Conservation (phyloP, 345 rosid genomes). For the Dipteronia sinensis region DNA sequence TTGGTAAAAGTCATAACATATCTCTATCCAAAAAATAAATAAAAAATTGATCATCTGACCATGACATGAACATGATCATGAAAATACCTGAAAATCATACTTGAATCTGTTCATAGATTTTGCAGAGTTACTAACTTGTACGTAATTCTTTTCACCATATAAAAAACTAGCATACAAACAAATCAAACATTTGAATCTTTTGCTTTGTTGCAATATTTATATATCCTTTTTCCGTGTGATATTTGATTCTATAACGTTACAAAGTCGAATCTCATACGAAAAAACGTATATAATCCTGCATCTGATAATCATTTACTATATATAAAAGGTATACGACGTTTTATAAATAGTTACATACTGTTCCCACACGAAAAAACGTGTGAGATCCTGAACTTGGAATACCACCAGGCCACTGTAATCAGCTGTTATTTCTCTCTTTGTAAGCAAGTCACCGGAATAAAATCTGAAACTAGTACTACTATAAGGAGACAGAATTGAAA, state of each 20-base stretch:
- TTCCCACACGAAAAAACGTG: too few relatives aligned
- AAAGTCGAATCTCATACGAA: too few relatives aligned
- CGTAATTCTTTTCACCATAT: conserved; percentile 7
- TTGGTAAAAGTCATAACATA: neutral
- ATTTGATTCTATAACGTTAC: too few relatives aligned
- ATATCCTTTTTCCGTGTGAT: too few relatives aligned
- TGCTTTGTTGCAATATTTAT: neutral
- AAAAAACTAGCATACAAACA: conserved; percentile 12
- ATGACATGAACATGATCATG: neutral
- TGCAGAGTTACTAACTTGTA: conserved; percentile 8
- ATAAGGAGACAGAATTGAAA: neutral
- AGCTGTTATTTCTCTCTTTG: neutral
- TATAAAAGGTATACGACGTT: too few relatives aligned
- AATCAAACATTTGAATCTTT: neutral
- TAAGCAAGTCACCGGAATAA: neutral
- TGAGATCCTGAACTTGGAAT: neutral
- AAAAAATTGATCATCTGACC: neutral
- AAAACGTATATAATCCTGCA: too few relatives aligned
- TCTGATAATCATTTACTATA: too few relatives aligned
- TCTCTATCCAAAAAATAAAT: neutral
- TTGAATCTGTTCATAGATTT: neutral
- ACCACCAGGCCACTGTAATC: neutral
- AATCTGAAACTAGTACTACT: too few relatives aligned
- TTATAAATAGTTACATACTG: too few relatives aligned
- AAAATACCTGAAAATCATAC: neutral